Evolutionary conservation across 441 rosid genomes (phyloP).

Genomic region (Isatis lusitanica): DNA sequence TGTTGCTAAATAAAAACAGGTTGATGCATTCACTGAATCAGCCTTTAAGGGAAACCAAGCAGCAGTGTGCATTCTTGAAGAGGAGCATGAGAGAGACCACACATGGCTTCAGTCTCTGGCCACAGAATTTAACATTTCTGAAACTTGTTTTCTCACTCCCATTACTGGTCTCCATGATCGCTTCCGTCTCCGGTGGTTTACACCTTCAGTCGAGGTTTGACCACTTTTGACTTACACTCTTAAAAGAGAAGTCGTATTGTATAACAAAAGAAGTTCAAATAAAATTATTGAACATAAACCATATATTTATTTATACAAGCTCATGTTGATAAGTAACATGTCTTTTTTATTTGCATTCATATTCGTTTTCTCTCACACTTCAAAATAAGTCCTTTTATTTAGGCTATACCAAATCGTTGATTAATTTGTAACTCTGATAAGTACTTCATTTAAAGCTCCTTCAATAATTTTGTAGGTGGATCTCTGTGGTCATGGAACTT

Average conservation of each 20-base stretch:
- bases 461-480: constrained; percentile 12
- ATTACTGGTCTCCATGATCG: constrained; percentile 22
- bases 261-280: too few relatives aligned
- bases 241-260: too few relatives aligned
- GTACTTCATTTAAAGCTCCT: background rate
- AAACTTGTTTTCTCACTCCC: constrained; percentile 51
- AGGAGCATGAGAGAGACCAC: background rate
- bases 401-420: too few relatives aligned
- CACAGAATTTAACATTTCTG: constrained; percentile 59
- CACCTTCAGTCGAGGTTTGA: constrained; percentile 56
- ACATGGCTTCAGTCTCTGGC: constrained; percentile 48
- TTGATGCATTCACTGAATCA: background rate
- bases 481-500: constrained; percentile 76
- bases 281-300: too few relatives aligned
- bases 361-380: too few relatives aligned
- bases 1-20: background rate
- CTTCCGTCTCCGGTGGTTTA: constrained; percentile 72
- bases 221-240: background rate
- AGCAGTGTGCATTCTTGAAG: background rate
- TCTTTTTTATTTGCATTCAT: too few relatives aligned
- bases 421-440: background rate
- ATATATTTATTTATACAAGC: background rate
- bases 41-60: constrained; percentile 1
- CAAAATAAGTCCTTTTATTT: too few relatives aligned
- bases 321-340: background rate